Percentiles rank a stretch among this genome's conserved stretches.
Conservation (phyloP, 768 basidiomycete species). For the Lactarius psammicola region DNA sequence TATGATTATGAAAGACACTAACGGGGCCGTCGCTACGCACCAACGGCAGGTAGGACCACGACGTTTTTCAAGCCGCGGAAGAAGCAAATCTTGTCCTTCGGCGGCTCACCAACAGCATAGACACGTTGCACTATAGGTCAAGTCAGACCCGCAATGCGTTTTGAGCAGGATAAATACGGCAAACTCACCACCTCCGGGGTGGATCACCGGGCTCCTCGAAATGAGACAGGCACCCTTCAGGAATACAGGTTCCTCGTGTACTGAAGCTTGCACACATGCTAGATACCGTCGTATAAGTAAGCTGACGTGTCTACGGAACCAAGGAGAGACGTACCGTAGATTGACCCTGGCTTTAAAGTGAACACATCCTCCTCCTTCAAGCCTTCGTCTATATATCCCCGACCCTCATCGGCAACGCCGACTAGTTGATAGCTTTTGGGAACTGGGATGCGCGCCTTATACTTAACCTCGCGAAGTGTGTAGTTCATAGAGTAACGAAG, state of each 20-base stretch:
- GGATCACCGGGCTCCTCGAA: constrained; percentile 37
- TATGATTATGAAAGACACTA: not conserved
- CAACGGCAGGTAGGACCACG: constrained; percentile 30
- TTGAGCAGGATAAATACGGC: not conserved
- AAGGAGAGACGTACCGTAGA: constrained; percentile 18
- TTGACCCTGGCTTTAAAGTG: constrained; percentile 9
- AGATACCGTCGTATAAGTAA: not conserved
- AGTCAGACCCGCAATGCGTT: not conserved
- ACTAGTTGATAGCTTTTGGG: constrained; percentile 68
- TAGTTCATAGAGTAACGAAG: constrained; percentile 60
- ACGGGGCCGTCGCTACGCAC: not conserved
- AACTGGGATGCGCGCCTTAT: constrained; percentile 70
- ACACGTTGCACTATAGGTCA: constrained; percentile 30
- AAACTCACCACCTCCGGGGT: constrained; percentile 37
- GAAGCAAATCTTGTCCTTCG: constrained; percentile 26
- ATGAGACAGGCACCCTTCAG: constrained; percentile 27
- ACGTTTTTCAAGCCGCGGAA: constrained; percentile 32
- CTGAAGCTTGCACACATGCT: constrained; percentile 23
- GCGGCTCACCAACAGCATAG: constrained; percentile 34
- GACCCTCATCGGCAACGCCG: constrained; percentile 80
- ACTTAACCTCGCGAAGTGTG: constrained; percentile 72
- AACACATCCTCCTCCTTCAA: constrained; percentile 7
- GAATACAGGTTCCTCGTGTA: constrained; percentile 7
- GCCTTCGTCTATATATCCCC: constrained; percentile 20
- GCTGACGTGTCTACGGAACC: not conserved